A percentile compares a stretch with the other conserved stretches of the same genome.
Conservation (phyloP, 1,284 basidiomycete species). For the Ustilago hordei region DNA sequence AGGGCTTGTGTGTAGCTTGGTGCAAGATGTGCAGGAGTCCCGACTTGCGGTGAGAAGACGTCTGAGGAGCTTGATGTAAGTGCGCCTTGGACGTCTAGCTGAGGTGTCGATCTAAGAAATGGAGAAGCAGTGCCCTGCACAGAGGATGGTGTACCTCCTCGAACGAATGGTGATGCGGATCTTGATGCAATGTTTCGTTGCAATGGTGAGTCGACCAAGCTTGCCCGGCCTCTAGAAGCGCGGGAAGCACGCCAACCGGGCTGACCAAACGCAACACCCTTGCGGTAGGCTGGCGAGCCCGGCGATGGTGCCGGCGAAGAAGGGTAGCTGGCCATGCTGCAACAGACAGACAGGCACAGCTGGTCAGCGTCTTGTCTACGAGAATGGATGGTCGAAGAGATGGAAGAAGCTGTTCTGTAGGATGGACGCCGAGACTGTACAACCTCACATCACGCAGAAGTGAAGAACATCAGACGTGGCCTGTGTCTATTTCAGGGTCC, state of each 20-base stretch:
- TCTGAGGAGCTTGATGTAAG: constrained; percentile 12
- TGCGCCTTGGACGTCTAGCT: constrained; percentile 6
- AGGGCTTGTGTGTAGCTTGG: not conserved
- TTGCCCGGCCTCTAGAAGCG: constrained; percentile 35
- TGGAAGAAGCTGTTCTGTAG: not conserved
- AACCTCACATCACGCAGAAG: constrained; percentile 19
- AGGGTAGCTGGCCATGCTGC: constrained; percentile 30
- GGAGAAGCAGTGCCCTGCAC: constrained; percentile 20
- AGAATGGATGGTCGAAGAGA: not conserved
- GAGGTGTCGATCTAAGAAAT: constrained; percentile 17
- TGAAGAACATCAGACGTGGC: not conserved
- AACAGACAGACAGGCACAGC: not conserved
- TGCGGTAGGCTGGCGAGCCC: constrained; percentile 46
- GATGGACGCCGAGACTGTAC: not conserved
- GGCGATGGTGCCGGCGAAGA: constrained; percentile 33
- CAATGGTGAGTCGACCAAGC: constrained; percentile 33
- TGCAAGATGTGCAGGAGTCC: not conserved
- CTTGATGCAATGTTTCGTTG: constrained; percentile 9
- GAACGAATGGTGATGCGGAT: constrained; percentile 19
- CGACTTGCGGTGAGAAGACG: not conserved
- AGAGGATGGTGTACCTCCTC: constrained; percentile 26
- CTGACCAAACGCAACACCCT: constrained; percentile 51
- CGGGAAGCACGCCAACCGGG: constrained; percentile 52
- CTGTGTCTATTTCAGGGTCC: constrained; percentile 22
- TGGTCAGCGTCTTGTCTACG: too few relatives aligned